These are phyloP conservation scores for Chlorella sp. DNA, from an alignment of 139 green algal species.

Conservation along the genomic window DNA sequence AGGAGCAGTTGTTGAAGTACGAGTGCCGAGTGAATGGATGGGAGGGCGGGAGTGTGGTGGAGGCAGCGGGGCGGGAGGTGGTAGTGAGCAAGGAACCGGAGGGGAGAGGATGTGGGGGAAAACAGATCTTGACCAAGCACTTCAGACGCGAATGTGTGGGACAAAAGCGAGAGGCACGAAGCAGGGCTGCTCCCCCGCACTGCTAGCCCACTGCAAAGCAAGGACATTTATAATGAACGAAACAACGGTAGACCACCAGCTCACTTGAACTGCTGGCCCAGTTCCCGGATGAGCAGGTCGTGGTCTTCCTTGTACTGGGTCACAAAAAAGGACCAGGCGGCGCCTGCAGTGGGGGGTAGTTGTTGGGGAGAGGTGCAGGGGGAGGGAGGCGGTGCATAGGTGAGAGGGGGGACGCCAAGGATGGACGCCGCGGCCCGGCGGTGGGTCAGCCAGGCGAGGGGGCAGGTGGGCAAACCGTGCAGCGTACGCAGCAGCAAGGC, in stretches of 20 bases:
- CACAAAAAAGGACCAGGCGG: slow-evolving; percentile 59
- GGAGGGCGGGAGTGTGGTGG: too few relatives aligned
- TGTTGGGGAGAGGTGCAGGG: neutral
- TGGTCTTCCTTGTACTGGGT: slow-evolving; percentile 58
- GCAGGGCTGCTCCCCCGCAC: too few relatives aligned
- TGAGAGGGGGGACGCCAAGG: neutral
- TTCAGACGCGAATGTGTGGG: too few relatives aligned
- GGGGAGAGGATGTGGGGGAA: too few relatives aligned
- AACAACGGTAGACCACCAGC: neutral
- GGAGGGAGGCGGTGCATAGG: neutral
- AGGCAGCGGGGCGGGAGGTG: too few relatives aligned
- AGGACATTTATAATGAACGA: neutral
- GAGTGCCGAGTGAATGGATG: too few relatives aligned
- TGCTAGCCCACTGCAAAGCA: too few relatives aligned
- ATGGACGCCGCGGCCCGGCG: neutral
- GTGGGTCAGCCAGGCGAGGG: too few relatives aligned
- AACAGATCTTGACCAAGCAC: too few relatives aligned
- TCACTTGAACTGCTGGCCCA: neutral
- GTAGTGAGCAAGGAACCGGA: too few relatives aligned
- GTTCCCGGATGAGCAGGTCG: slow-evolving; percentile 39
- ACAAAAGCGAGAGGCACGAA: too few relatives aligned
- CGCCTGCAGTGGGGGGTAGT: slow-evolving; percentile 19
- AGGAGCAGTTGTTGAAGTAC: too few relatives aligned
- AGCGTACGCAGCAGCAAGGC: neutral
- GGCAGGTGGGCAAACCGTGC: neutral